These are phyloP conservation scores for Amanita thiersii DNA, from an alignment of 768 basidiomycete genomes.

Conservation along the genomic window DNA sequence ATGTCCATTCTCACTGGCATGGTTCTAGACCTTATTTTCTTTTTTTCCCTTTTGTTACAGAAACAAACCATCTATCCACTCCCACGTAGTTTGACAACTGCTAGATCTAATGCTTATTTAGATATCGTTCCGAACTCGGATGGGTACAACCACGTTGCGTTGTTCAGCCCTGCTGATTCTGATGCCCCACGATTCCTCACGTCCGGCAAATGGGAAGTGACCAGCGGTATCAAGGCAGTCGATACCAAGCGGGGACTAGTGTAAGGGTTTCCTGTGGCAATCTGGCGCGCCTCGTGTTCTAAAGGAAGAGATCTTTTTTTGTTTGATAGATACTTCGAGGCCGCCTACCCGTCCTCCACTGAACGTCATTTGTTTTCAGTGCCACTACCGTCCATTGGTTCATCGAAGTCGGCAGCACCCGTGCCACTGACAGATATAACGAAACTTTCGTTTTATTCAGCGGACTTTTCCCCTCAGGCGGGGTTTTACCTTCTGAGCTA, in stretches of 20 bases:
- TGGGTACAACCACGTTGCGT: slow-evolving; percentile 89
- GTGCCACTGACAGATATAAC: slow-evolving; percentile 44
- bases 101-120: slow-evolving; percentile 63
- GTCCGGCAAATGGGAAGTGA: slow-evolving; percentile 86
- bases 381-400: slow-evolving; percentile 46
- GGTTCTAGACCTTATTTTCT: slow-evolving; percentile 8
- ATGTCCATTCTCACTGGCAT: not conserved
- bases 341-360: slow-evolving; percentile 73
- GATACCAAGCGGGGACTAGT: slow-evolving; percentile 60
- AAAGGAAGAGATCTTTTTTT: not conserved
- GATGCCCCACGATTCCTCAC: slow-evolving; percentile 77
- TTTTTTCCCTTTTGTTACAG: slow-evolving; percentile 23
- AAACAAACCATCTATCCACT: slow-evolving; percentile 57
- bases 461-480: slow-evolving; percentile 76
- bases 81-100: slow-evolving; percentile 31
- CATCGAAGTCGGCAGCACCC: slow-evolving; percentile 28
- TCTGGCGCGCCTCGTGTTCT: slow-evolving; percentile 7
- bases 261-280: slow-evolving; percentile 35
- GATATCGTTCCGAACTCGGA: slow-evolving; percentile 79
- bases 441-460: slow-evolving; percentile 50
- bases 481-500: slow-evolving; percentile 82
- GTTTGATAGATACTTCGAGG: slow-evolving; percentile 70
- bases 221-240: slow-evolving; percentile 61
- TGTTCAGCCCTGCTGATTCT: slow-evolving; percentile 74
- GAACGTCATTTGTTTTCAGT: slow-evolving; percentile 82